Evolutionary conservation across 2,329 filamentous ascomycete genomes (phyloP).

Genomic region (Cordyceps sp.): DNA sequence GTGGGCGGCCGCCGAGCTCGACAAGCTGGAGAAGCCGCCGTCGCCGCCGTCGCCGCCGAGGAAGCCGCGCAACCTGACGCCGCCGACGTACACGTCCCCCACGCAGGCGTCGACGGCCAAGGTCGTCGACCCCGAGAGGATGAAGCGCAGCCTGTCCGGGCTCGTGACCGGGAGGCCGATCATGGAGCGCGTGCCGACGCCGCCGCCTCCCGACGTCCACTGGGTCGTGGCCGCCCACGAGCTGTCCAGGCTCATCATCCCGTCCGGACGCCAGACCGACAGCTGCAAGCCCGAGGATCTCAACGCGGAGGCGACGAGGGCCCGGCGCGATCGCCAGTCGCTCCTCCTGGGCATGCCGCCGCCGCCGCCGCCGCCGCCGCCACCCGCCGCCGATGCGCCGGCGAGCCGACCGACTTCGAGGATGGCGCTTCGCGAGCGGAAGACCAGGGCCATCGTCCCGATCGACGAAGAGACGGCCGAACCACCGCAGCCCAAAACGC

Average conservation of each 20-base stretch:
- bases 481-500: constrained; percentile 20
- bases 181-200: constrained; percentile 33
- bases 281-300: constrained; percentile 71
- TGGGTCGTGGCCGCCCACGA: constrained; percentile 79
- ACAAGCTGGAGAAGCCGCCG: constrained; percentile 49
- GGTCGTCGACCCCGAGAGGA: constrained; percentile 49
- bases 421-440: constrained; percentile 60
- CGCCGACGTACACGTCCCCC: constrained; percentile 68
- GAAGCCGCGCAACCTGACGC: constrained; percentile 36
- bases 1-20: constrained; percentile 53
- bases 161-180: constrained; percentile 15
- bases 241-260: constrained; percentile 68
- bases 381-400: constrained; percentile 9
- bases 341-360: constrained; percentile 17
- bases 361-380: constrained; percentile 7
- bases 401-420: constrained; percentile 32
- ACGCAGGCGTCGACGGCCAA: constrained; percentile 80
- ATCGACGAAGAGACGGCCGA: constrained; percentile 25
- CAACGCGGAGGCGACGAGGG: constrained; percentile 47
- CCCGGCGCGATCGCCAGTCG: constrained; percentile 48
- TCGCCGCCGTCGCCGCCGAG: constrained; percentile 29
- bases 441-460: constrained; percentile 37
- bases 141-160: constrained; percentile 46
- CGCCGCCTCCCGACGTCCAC: constrained; percentile 64
- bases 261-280: constrained; percentile 52